phyloP scores from a whole-genome alignment of 768 basidiomycete species.

The Podaxis mareebaensis region DNA sequence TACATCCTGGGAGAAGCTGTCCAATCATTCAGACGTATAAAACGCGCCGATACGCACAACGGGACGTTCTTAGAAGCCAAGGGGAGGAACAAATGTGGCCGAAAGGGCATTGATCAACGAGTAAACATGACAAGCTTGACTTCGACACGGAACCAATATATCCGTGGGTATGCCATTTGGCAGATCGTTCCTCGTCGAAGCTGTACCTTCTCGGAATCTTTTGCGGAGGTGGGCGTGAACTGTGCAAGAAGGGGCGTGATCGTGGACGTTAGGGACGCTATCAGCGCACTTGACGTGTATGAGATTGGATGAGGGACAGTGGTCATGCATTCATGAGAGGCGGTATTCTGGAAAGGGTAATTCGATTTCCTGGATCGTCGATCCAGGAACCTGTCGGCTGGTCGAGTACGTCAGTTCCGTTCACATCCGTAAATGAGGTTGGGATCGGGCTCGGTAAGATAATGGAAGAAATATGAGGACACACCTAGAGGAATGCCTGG shows the following conservation, averaged over 20 bases:
- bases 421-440: neutral
- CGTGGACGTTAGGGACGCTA: neutral
- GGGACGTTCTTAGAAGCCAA: neutral
- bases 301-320: neutral
- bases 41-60: neutral
- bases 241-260: neutral
- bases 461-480: no score
- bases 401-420: neutral
- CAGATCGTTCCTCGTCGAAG: conserved; percentile 9
- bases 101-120: neutral
- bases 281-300: neutral
- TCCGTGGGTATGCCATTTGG: neutral
- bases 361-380: neutral
- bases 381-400: neutral
- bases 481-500: no score
- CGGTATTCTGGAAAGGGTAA: no score
- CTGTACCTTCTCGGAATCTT: neutral
- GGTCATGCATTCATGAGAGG: neutral
- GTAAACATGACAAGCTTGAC: neutral
- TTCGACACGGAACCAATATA: neutral
- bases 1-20: neutral
- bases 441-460: neutral
- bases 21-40: neutral
- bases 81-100: neutral
- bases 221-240: neutral